Evolutionary conservation across 345 rosid species (phyloP).

Genomic region (Corymbia maculata): DNA sequence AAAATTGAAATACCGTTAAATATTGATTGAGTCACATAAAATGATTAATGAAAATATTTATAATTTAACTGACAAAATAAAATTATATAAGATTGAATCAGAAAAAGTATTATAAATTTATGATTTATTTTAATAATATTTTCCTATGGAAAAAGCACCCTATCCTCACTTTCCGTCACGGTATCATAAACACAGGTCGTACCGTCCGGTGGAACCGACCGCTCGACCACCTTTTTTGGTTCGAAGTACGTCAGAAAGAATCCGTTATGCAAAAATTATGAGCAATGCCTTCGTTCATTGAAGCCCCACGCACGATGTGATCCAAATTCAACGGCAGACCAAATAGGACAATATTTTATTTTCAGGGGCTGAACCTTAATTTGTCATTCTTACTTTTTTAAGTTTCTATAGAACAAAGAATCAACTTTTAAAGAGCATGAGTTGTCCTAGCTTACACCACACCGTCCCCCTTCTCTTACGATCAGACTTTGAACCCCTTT

Average conservation of each 20-base stretch:
- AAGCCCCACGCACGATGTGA: neutral
- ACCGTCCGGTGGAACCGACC: neutral
- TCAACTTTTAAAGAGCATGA: neutral
- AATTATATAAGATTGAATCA: too few relatives aligned
- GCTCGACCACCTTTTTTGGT: neutral
- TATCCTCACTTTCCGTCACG: neutral
- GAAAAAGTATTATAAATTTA: too few relatives aligned
- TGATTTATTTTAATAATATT: too few relatives aligned
- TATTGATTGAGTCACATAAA: too few relatives aligned
- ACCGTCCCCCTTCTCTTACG: neutral
- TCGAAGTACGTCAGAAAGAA: neutral
- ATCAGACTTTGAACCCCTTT: neutral
- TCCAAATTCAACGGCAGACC: neutral
- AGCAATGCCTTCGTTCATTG: neutral
- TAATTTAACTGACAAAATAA: too few relatives aligned
- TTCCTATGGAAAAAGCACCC: neutral
- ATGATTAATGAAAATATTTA: too few relatives aligned
- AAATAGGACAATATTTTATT: neutral
- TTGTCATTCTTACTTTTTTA: too few relatives aligned
- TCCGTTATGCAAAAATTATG: neutral
- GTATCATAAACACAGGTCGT: neutral
- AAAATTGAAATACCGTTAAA: too few relatives aligned
- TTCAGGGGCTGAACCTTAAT: neutral
- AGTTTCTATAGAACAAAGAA: neutral
- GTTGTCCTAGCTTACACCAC: neutral